Base-by-base conservation (phyloP, 768 basidiomycete genomes). In the Hericium alpestre region DNA sequence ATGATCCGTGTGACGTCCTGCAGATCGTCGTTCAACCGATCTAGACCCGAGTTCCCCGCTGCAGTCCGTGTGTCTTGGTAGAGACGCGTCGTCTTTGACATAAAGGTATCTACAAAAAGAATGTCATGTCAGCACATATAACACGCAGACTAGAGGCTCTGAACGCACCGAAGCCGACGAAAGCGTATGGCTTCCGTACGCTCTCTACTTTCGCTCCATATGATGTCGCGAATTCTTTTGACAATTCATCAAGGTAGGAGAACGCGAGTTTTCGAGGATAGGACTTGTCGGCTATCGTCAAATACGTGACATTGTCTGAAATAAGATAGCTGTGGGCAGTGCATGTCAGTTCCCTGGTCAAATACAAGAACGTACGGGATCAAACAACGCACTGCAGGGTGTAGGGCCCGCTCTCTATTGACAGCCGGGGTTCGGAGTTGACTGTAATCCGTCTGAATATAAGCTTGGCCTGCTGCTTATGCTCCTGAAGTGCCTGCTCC, bases 1-100 rank as follows among this genome's bases (percentile, higher is more conserved):
- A 99, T 98, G 71, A 99, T 98, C 62, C 92, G 78, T 51, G 96
- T 97, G 58, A 99, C 96, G 66, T 99, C 96, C 67, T 96, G 93
- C 39, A 99, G 75, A 63, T 99, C 95, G 65, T 93, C 93, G 66
- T 98, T 98, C 49, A 99, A 76, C 71, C 79, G 87, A 69, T 93
- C 92, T 56, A 99, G 70, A 55, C 81, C 79, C 12, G 83, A 86
- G 56, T 76, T 65, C 18, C 74, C 79, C 20, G 85, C 78, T 20
- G 88, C 88, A 51, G 91, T 90, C 62, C 94, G 81, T 49, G 94
- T 92, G 70, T 99, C 96, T 62, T 84, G 84, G 71, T 99, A 99
- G 47, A 98, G 77, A 51, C 95, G 83, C 4, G 94, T 90, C 2
- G 96, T 98, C 71, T 96, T 97, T 46, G 90, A 90, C 86, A 99